Evolutionary conservation across 495 filamentous ascomycete genomes (phyloP), one percentile per base, ranked within the genome.

Genomic region (Daldinia vernicosa): DNA sequence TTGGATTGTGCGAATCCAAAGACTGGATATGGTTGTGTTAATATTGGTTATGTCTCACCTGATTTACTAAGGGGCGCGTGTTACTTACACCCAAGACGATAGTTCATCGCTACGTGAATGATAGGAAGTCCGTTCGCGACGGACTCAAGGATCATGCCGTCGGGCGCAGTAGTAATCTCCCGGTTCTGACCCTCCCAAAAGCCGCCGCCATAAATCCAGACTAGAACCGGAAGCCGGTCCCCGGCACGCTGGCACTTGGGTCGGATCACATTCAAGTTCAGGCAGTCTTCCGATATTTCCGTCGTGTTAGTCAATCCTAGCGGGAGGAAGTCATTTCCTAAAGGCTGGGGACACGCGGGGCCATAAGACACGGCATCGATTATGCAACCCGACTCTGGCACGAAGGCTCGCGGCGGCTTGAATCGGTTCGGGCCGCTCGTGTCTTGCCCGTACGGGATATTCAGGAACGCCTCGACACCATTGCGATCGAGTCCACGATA

Each of bases 131-230:
- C 77, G 60, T 82, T 84, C 58, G 75, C 74, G 4, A 78, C 60
- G 2, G 82, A 81, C 39, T 84, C 67, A 63, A 76, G 75, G 19
- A 84, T 77, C 28, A 87, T 61, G n/a, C 79, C 80, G 70, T 84
- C 81, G 1, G 82, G 81, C 12, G 60, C 55, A 32, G 74, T 80
- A 6, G 79, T 32, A 2, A 72, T 67, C 63, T 85, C 80, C 22
- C 68, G 75, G n/a, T 76, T 81, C 37, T 72, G 74, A 1, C 80
- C 79, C 14, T 72, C 69, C 33, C 39, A 75, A 22, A 82, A 75
- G 6, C 81, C 72, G 12, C 81, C 81, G n/a, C 82, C 80, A 63
- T 84, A 74, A n/a, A 85, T 84, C 35, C 77, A 85, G 5, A 85
- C 69, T 43, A 84, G 72, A 6, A 85, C 82, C 0, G 83, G 83